Percentiles rank a stretch among this genome's conserved stretches.
Evolutionary conservation across 495 filamentous ascomycete genomes (phyloP).

Genomic region (Terfezia boudieri): DNA sequence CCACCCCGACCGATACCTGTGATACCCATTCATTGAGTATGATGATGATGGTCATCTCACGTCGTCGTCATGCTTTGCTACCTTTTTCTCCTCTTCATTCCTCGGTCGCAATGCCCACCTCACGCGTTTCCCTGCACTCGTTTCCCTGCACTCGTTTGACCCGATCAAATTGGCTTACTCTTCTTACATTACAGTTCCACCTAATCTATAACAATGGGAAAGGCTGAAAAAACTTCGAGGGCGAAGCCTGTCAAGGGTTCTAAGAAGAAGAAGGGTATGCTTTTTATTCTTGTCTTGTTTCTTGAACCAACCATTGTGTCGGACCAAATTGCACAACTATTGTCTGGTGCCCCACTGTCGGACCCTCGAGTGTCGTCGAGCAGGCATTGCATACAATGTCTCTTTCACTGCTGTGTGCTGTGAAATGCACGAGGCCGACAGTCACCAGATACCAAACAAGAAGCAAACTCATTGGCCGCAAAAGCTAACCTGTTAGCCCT

Average conservation of each 20-base stretch:
- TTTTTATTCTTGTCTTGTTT: constrained; percentile 3
- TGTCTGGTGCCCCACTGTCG: too few species aligned
- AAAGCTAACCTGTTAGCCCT: neutral
- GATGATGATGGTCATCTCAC: neutral
- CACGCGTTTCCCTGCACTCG: neutral
- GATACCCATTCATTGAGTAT: neutral
- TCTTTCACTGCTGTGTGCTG: neutral
- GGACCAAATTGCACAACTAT: too few species aligned
- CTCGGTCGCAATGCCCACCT: neutral
- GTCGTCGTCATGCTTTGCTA: neutral
- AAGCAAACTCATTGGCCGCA: too few species aligned
- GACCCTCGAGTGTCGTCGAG: neutral
- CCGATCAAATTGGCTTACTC: neutral
- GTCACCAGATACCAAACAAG: too few species aligned
- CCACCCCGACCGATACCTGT: neutral
- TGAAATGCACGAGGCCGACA: too few species aligned
- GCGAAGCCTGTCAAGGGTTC: constrained; percentile 26
- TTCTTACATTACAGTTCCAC: neutral
- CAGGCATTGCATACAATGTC: constrained; percentile 3
- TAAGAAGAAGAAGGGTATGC: constrained; percentile 73
- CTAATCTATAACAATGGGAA: constrained; percentile 40
- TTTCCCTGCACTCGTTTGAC: neutral
- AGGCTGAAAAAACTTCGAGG: constrained; percentile 34
- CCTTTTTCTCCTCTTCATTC: neutral
- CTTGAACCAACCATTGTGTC: neutral